Evolutionary conservation across 352 stramenopile genomes (phyloP), one percentile per base, ranked within the genome.

Genomic region (Phytophthora litchii): DNA sequence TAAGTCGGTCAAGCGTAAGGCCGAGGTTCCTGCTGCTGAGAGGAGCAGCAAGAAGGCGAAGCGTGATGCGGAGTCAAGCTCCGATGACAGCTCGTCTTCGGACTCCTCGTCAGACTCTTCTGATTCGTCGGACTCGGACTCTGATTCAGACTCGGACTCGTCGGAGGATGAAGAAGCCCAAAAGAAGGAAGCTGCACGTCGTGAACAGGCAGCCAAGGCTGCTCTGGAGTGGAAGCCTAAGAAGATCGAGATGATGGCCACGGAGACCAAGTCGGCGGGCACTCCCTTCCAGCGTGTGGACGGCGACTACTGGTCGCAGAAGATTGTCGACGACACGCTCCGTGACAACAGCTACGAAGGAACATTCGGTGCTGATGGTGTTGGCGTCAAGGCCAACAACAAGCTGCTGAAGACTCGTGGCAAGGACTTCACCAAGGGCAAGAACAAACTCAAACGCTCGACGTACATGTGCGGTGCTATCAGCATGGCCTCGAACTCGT

Each of bases 341-440:
- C 91, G 94, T 36, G 97, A 99, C 82, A 99, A 99, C 72, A 99
- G 90, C 54, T 99, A 99, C 71, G 94, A 98, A 76, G 94, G 85
- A 34, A 97, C 95, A 11, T 99, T 99, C 73, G 97, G 97, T 37
- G 76, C 71, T 21, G 67, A 91, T 8, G 98, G 98, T 34, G 99
- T 98, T 54, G 98, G 98, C 38, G 88, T 89, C 54, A 99, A 98
- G 73, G 97, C 98, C 27, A 98, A 95, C 74, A 94, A 99, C 68
- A 97, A 98, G 53, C 82, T 99, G 29, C 74, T 99, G 49, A 96
- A 98, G 59, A 97, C 99, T 43, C 88, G 96, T 56, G 98, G 98
- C 35, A 99, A 99, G 78, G 96, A 99, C 74, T 99, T 99, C 70
- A 97, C 96, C 43, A 96, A 99, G 58, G 98, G 99, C 65, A 99